Evolutionary conservation across 257 asterid species (phyloP).

Genomic region (Ophiorrhiza pumila): DNA sequence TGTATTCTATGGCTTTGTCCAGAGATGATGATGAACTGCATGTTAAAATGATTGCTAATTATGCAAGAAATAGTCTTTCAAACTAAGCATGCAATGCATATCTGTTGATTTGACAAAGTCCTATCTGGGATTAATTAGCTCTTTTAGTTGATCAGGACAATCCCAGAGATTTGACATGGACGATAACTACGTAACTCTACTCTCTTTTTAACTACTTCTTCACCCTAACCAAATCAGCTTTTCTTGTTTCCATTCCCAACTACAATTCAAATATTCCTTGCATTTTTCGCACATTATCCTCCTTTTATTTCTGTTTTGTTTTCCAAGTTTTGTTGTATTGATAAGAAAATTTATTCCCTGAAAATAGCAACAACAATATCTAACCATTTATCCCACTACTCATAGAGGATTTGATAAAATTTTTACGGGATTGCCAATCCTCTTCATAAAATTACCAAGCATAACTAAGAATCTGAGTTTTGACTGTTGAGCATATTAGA

Average conservation of each 20-base stretch:
- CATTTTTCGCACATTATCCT: not conserved
- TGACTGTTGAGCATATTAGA: too few relatives aligned
- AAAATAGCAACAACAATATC: too few relatives aligned
- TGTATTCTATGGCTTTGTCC: conserved; percentile 18
- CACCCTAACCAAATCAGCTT: conserved; percentile 24
- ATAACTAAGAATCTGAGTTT: too few relatives aligned
- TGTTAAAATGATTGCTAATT: too few relatives aligned
- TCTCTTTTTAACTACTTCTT: conserved; percentile 15
- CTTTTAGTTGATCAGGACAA: not conserved
- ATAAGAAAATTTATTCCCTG: too few relatives aligned
- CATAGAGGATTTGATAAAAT: too few relatives aligned
- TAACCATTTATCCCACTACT: too few relatives aligned
- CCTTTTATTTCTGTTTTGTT: not conserved
- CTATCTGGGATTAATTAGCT: conserved; percentile 10
- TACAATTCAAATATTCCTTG: not conserved
- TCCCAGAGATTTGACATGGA: conserved; percentile 11
- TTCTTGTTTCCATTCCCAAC: not conserved
- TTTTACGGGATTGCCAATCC: too few relatives aligned
- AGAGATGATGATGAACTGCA: conserved; percentile 9
- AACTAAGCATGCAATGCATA: not conserved
- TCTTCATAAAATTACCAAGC: too few relatives aligned
- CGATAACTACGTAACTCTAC: conserved; percentile 13
- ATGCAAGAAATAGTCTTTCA: conserved; percentile 18
- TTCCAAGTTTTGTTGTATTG: not conserved
- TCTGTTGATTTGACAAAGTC: conserved; percentile 25